Conservation (phyloP, 164 flowering plant species). For the Vitis riparia region DNA sequence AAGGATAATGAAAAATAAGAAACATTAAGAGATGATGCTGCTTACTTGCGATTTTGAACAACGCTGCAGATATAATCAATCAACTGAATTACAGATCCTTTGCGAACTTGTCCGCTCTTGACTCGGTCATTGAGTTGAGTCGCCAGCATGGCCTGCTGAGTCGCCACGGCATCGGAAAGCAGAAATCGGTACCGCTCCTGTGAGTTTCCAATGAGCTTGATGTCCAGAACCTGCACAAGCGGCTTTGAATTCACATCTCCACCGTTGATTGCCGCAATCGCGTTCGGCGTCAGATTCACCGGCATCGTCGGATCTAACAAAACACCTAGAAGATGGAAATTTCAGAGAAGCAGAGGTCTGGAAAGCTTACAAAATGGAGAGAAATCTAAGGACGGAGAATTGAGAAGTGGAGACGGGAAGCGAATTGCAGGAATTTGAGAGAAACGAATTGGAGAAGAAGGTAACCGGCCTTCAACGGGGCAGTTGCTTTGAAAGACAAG, state of each 20-base stretch:
- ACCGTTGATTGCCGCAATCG: constrained; percentile 61
- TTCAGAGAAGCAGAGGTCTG: background rate
- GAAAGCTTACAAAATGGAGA: background rate
- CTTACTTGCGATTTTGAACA: constrained; percentile 76
- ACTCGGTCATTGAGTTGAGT: constrained; percentile 85
- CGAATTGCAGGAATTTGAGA: background rate
- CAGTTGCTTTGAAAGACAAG: too few species aligned
- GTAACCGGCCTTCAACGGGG: too few species aligned
- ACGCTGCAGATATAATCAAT: constrained; percentile 82
- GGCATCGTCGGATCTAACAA: constrained; percentile 43
- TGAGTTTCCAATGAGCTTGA: constrained; percentile 50
- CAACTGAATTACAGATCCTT: constrained; percentile 84
- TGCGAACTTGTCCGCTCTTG: constrained; percentile 50
- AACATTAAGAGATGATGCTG: background rate
- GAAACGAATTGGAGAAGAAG: background rate
- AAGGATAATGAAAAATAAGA: background rate
- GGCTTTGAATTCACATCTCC: constrained; percentile 90
- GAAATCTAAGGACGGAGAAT: too few species aligned
- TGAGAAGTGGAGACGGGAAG: too few species aligned
- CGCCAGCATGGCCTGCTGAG: constrained; percentile 90
- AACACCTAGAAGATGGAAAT: background rate
- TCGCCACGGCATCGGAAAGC: constrained; percentile 61
- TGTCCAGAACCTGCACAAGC: constrained; percentile 77
- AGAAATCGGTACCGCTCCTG: constrained; percentile 78
- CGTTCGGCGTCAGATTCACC: constrained; percentile 69